Evolutionary conservation across 306 rosid species (phyloP), one percentile per base, ranked within the genome.

Genomic region (Cyamopsis tetragonoloba): DNA sequence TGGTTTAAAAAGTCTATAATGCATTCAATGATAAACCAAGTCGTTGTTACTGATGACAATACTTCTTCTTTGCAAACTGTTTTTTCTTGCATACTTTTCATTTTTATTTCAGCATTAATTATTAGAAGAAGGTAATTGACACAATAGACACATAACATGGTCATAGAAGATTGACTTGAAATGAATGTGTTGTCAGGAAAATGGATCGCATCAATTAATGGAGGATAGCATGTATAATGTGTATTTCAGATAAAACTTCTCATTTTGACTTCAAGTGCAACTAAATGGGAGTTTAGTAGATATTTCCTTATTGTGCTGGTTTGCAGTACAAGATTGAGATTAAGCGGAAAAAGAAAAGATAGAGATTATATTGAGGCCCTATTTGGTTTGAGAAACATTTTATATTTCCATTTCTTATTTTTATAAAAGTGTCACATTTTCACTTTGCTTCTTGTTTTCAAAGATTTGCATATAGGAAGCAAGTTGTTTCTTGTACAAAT

Each of bases 121-220:
- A 42, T 66, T 68, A 5, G 26, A 65, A 66, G 74, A 30, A 30
- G 60, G 54, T 50, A 59, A 3, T 59, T 48, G 38, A 66, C 42
- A 43, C 54, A 24, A 6, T 44, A 34, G 61, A 24, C 26, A n/a
- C 47, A 26, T 47, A 18, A 19, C 10, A 62, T 75, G 39, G 48
- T 58, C 6, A 39, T 28, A 66, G 49, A 15, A 67, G 34, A 48
- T 67, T 69, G 35, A 49, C 47, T 34, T 11, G 47, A 46, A 47
- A 24, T 20, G 20, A 27, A 48, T 35, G 23, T 71, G 19, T 23
- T 50, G 28, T 44, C 44, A 17, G 15, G 46, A 48, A 66, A 55
- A 8, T 24, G 68, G 48, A 56, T 34, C 62, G 9, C 35, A 35
- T 37, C 24, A 20, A n/a, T 32, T 48, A 48, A 3, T 11, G 56